A percentile compares a stretch with the other conserved stretches of the same genome.
Evolutionary conservation across 2,329 filamentous ascomycete species (phyloP).

Genomic region (Colletotrichum chrysophilum): DNA sequence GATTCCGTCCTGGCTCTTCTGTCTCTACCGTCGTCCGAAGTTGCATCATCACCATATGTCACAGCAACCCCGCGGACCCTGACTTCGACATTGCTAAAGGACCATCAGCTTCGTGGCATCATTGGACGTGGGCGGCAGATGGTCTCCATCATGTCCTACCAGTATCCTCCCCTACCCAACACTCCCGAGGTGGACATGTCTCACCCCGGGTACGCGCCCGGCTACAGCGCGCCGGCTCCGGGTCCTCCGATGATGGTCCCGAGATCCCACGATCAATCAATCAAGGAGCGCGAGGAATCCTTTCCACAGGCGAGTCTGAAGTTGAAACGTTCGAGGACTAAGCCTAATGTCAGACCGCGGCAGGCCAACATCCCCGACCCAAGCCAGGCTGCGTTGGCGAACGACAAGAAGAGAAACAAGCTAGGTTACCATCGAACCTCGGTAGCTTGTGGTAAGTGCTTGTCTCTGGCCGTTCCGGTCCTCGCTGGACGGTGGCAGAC

Average conservation of each 20-base stretch:
- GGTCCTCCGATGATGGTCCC: not conserved
- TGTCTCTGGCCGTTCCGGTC: not conserved
- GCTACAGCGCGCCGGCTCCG: conserved; percentile 36
- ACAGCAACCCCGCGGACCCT: conserved; percentile 23
- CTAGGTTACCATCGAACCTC: conserved; percentile 95
- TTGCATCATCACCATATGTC: not conserved
- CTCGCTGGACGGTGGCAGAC: not conserved
- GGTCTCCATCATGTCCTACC: conserved; percentile 54
- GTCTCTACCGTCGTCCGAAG: not conserved
- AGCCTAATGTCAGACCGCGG: conserved; percentile 50
- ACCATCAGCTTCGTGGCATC: conserved; percentile 31
- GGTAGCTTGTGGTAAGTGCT: conserved; percentile 87
- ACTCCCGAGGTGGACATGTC: conserved; percentile 47
- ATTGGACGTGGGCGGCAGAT: conserved; percentile 33
- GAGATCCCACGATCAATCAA: conserved; percentile 21
- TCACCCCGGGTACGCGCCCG: conserved; percentile 39
- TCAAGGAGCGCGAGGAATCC: conserved; percentile 41
- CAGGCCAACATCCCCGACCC: conserved; percentile 40
- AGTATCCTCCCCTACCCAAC: conserved; percentile 50
- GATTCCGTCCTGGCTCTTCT: not conserved
- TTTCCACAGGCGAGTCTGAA: conserved; percentile 40
- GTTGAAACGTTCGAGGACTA: conserved; percentile 55
- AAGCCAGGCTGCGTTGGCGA: conserved; percentile 38
- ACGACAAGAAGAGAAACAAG: conserved; percentile 77
- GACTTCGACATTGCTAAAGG: conserved; percentile 36